phyloP scores from a whole-genome alignment of 2,329 filamentous ascomycete species.

The Blastomyces gilchristii region DNA sequence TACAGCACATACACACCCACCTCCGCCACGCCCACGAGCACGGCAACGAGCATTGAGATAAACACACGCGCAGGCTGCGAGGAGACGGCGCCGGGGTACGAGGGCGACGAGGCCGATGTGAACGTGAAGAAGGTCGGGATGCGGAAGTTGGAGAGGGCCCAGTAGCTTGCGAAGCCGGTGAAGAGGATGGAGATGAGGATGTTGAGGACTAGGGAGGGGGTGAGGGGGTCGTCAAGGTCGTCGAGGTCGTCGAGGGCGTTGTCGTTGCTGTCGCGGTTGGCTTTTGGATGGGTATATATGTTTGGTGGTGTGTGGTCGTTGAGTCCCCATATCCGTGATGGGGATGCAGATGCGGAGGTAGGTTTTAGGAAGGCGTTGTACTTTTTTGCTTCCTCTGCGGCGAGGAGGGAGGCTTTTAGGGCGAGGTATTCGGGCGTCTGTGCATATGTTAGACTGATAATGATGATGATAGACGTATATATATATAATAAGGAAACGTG shows the following conservation, averaged over 20 bases:
- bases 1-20: conserved; percentile 39
- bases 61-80: conserved; percentile 32
- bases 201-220: conserved; percentile 63
- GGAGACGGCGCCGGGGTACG: conserved; percentile 13
- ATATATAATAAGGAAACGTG: background rate
- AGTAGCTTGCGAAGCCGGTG: conserved; percentile 40
- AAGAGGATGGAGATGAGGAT: conserved; percentile 79
- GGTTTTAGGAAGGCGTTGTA: conserved; percentile 74
- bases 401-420: conserved; percentile 74
- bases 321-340: conserved; percentile 14
- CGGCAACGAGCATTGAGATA: conserved; percentile 30
- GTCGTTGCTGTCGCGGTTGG: background rate
- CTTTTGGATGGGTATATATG: background rate
- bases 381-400: conserved; percentile 66
- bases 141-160: conserved; percentile 31
- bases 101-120: conserved; percentile 15
- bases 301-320: conserved; percentile 1
- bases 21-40: conserved; percentile 39
- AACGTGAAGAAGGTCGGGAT: conserved; percentile 23
- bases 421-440: conserved; percentile 74
- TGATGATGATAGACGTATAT: background rate
- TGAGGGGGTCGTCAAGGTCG: conserved; percentile 38
- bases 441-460: background rate
- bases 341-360: conserved; percentile 32
- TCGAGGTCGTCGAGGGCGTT: conserved; percentile 36